phyloP scores from a whole-genome alignment of 2,329 filamentous ascomycete species.

The Fusarium sp. region DNA sequence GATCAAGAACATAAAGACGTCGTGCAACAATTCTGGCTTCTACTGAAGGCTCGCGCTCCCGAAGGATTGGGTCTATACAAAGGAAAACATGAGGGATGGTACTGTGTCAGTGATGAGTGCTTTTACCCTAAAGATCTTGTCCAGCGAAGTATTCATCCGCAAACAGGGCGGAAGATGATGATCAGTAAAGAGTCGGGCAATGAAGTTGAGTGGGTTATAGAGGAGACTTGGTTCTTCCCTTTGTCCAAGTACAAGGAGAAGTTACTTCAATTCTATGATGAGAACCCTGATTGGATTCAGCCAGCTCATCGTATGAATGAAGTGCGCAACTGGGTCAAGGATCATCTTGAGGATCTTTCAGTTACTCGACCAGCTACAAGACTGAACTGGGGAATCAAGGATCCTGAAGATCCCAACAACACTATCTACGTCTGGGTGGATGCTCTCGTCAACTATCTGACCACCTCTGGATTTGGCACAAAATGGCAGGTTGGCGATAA shows the following conservation, averaged over 20 bases:
- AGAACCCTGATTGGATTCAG: constrained; percentile 82
- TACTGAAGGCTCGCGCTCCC: constrained; percentile 67
- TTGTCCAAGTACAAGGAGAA: constrained; percentile 84
- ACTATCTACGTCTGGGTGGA: constrained; percentile 99
- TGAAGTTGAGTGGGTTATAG: constrained; percentile 93
- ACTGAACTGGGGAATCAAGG: constrained; percentile 87
- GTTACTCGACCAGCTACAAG: constrained; percentile 85
- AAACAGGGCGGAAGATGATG: constrained; percentile 86
- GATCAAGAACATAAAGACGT: constrained; percentile 84
- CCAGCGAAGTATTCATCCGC: constrained; percentile 78
- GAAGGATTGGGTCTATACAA: constrained; percentile 85
- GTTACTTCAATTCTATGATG: constrained; percentile 82
- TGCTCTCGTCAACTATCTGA: constrained; percentile 93
- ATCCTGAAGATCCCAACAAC: constrained; percentile 85
- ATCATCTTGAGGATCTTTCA: constrained; percentile 87
- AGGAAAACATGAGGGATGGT: constrained; percentile 92
- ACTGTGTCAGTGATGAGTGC: constrained; percentile 95
- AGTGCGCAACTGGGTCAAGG: constrained; percentile 80
- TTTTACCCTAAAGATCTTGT: constrained; percentile 88
- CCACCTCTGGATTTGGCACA: constrained; percentile 79
- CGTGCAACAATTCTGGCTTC: constrained; percentile 89
- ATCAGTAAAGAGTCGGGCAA: constrained; percentile 88
- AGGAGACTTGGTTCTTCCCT: constrained; percentile 95
- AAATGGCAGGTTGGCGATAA: constrained; percentile 74
- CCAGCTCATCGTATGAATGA: constrained; percentile 81